Evolutionary conservation across 805 yeast species (phyloP), one percentile per base, ranked within the genome.

Genomic region (Allodekkera sacchari): DNA sequence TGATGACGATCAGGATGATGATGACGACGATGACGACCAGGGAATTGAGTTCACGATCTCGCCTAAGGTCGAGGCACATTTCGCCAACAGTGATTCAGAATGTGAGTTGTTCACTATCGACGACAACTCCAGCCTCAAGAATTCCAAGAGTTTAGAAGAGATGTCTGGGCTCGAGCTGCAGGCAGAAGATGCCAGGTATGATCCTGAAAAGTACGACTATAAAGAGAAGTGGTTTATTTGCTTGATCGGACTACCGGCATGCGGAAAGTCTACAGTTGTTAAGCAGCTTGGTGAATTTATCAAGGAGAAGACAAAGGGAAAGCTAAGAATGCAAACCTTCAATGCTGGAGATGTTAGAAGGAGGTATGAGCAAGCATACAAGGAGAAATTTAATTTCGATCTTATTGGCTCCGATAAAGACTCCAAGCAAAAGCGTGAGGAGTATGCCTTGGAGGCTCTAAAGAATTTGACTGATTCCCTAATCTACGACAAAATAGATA

Each of bases 391-490:
- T 26, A 54, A 51, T 34, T 54, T 54, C 30, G 38, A 47, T 36
- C 52, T 53, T 26, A 74, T 71, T 27, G 27, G 33, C 9, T 20
- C 28, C 12, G 17, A 30, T 4, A 39, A 45, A 20, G 35, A 33
- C 9, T 36, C 36, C 19, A 70, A 81, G 4, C 71, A 71, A 8
- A 63, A 67, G 19, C 70, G 96, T 41, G 96, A 89, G 47, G 70
- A 76, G 49, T 92, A 95, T 94, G 97, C 97, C 1, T 77, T 84
- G 74, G 94, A 88, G 45, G 89, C 97, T 0, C 60, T 89, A 36
- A 83, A 82, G 37, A 80, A 79, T 46, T 59, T 92, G 31, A 63
- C 85, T 16, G 81, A 82, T 41, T 77, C 78, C 53, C 69, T 92
- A 7, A 52, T 82, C 23, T 66, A 71, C 15, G 92, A 87, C 2